Evolutionary conservation across 192 early-diverging fungal genomes (phyloP), one percentile per base, ranked within the genome.

Genomic region (Rhizophlyctis rosea): DNA sequence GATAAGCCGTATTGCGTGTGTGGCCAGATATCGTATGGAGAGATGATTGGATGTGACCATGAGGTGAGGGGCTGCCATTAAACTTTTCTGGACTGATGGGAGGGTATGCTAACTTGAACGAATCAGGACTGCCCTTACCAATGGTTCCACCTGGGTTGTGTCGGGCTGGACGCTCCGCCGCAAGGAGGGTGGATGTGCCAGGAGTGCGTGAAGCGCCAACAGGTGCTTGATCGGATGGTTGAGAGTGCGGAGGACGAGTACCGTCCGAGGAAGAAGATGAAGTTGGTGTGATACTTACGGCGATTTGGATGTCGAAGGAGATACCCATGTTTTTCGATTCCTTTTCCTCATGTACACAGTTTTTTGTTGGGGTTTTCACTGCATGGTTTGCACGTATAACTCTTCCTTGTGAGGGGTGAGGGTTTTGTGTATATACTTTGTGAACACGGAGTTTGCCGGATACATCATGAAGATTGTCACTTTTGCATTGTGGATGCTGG

Each of bases 101-200:
- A 52, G 23, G 14, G 62, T 11, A 24, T 34, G 1, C 39, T 70
- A 76, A 27, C 7, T 69, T 61, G 16, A 2, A 16, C 30, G 50
- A 11, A 30, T 5, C 50, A 86, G 81, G 64, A 83, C 24, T 89
- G 87, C 58, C 73, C 76, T 0, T 76, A 81, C 57, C 88, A 89
- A 76, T 89, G 88, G 88, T 89, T 90, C 59, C 88, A 89, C 66
- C 70, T 87, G 52, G 86, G 79, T 4, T 89, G 88, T 59, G 82
- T 88, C 33, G 88, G 82, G 16, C 65, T 89, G 14, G 57, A 65
- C 33, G 86, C 69, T 23, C 82, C 84, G n/a, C 88, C 88, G 16
- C 80, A 76, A 34, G 88, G 88, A 0, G 72, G 75, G 5, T 89
- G 88, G 88, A 48, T 67, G 47, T 67, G 65, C 34, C 58, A 56